phyloP scores from a whole-genome alignment of 768 basidiomycete genomes.

The Trametes cinnabarina region DNA sequence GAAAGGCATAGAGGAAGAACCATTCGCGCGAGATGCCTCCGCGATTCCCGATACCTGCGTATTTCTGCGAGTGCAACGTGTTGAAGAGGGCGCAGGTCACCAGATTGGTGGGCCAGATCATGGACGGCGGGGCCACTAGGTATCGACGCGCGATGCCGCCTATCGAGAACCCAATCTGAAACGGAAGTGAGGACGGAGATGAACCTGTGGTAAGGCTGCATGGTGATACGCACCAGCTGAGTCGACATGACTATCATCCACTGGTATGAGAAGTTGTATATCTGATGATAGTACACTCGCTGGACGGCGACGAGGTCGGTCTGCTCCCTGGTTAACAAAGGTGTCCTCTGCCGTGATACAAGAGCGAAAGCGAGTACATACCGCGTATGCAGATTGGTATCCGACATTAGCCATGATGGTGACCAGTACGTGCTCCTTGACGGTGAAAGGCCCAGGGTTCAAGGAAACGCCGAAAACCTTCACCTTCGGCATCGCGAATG shows the following conservation, averaged over 20 bases:
- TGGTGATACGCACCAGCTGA: conserved; percentile 20
- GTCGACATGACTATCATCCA: conserved; percentile 44
- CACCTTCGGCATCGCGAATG: conserved; percentile 48
- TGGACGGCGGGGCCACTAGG: conserved; percentile 43
- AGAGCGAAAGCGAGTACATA: conserved; percentile 1
- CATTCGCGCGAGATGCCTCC: conserved; percentile 51
- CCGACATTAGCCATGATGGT: conserved; percentile 43
- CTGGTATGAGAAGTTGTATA: conserved; percentile 36
- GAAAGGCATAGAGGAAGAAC: conserved; percentile 48
- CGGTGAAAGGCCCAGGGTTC: conserved; percentile 69
- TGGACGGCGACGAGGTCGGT: conserved; percentile 49
- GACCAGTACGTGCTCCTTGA: conserved; percentile 68
- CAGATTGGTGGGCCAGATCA: conserved; percentile 46
- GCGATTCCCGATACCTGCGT: conserved; percentile 41
- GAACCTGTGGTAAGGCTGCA: background rate
- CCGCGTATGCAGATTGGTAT: conserved; percentile 32
- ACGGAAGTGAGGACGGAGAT: background rate
- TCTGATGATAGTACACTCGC: conserved; percentile 43
- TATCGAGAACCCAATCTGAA: conserved; percentile 39
- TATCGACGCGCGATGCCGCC: conserved; percentile 46
- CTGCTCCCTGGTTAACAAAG: conserved; percentile 4
- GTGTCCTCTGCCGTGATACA: background rate
- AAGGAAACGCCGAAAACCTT: conserved; percentile 50
- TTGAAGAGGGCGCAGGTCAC: conserved; percentile 47
- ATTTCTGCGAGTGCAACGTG: conserved; percentile 38